These are phyloP conservation scores for Pichia manshurica DNA, from an alignment of 805 yeast species.

Conservation along the genomic window DNA sequence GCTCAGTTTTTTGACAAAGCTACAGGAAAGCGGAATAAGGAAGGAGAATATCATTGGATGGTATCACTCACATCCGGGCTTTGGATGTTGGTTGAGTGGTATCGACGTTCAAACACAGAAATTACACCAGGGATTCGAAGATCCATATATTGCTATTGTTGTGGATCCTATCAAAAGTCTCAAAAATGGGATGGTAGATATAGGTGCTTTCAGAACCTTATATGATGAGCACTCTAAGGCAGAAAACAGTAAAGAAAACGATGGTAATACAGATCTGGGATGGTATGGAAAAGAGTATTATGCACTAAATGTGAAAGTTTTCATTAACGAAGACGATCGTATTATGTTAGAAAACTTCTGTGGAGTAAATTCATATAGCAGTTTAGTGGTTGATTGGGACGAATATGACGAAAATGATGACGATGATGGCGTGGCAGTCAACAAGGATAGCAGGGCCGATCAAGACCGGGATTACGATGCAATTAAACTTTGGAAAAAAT, in stretches of 20 bases:
- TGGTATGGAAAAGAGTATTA: slow-evolving; percentile 67
- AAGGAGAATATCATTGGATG: slow-evolving; percentile 84
- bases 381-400: not conserved
- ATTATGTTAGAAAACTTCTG: slow-evolving; percentile 33
- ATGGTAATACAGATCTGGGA: slow-evolving; percentile 48
- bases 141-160: slow-evolving; percentile 85
- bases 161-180: slow-evolving; percentile 74
- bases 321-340: slow-evolving; percentile 47
- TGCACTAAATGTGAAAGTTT: slow-evolving; percentile 55
- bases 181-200: slow-evolving; percentile 61
- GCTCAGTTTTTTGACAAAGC: slow-evolving; percentile 69
- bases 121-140: slow-evolving; percentile 82
- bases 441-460: not conserved
- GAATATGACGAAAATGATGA: not conserved
- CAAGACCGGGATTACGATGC: slow-evolving; percentile 1
- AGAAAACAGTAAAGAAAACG: slow-evolving; percentile 7
- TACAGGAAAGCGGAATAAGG: slow-evolving; percentile 41
- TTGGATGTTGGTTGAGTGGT: slow-evolving; percentile 93
- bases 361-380: not conserved
- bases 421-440: not conserved
- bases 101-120: slow-evolving; percentile 88
- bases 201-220: slow-evolving; percentile 84
- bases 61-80: slow-evolving; percentile 97
- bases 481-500: not conserved
- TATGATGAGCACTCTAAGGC: slow-evolving; percentile 17